Percentiles rank a stretch among this genome's conserved stretches.
phyloP scores from a whole-genome alignment of 202 grass and related monocot species.

The Eragrostis tef region DNA sequence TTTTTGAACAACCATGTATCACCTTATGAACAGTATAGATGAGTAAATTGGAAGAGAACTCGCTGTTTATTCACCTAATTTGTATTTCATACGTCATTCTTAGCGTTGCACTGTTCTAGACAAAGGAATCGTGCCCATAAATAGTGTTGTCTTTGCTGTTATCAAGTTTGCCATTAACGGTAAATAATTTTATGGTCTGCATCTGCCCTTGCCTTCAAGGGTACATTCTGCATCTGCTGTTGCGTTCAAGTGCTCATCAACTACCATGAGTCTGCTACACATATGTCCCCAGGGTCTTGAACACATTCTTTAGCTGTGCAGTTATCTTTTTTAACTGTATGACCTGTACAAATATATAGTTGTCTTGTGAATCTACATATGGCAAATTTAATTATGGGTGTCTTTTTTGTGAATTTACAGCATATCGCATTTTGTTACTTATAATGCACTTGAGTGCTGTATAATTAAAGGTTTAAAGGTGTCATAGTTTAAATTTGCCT shows the following conservation, averaged over 20 bases:
- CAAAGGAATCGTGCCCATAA: background rate
- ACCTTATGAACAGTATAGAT: background rate
- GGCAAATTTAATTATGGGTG: background rate
- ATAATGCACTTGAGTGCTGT: background rate
- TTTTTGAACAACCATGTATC: background rate
- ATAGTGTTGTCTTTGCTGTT: background rate
- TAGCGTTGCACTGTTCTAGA: background rate
- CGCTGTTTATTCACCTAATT: background rate
- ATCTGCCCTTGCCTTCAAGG: background rate
- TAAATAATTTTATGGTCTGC: background rate
- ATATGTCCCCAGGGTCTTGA: background rate
- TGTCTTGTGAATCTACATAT: background rate
- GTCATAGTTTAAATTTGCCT: slow-evolving; percentile 12
- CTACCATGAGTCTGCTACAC: background rate
- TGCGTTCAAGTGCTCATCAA: background rate
- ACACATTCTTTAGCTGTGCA: background rate
- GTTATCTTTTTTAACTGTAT: background rate
- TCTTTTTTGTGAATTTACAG: background rate
- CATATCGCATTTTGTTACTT: background rate
- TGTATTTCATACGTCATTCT: background rate
- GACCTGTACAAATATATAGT: background rate
- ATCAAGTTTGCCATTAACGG: background rate
- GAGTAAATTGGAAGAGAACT: background rate
- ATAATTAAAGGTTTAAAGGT: slow-evolving; percentile 24
- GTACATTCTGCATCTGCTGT: too few relatives aligned